Percentiles rank a stretch among this genome's conserved stretches.
Evolutionary conservation across 192 early-diverging fungal species (phyloP).

Genomic region (Coemansia nantahalensis): DNA sequence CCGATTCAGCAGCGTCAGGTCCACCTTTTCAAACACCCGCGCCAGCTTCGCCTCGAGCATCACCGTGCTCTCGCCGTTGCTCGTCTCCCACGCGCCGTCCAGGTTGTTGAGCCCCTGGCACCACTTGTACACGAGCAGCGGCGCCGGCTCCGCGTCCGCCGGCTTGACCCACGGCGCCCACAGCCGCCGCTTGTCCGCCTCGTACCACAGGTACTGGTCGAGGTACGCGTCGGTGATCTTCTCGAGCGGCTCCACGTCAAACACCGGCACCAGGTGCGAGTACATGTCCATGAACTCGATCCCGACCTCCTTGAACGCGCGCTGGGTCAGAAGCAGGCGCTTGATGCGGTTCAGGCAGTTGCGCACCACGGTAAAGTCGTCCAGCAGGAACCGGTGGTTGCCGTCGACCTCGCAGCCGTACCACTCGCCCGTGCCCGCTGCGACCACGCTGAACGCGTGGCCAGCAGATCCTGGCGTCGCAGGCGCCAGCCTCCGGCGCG

Average conservation of each 20-base stretch:
- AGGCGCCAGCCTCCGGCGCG: slow-evolving; percentile 3
- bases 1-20: slow-evolving; percentile 92
- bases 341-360: slow-evolving; percentile 71
- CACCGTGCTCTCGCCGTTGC: slow-evolving; percentile 88
- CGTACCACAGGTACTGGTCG: slow-evolving; percentile 99
- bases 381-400: slow-evolving; percentile 34
- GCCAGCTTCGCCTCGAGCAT: slow-evolving; percentile 94
- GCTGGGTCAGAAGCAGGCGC: slow-evolving; percentile 91
- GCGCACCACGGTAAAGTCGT: slow-evolving; percentile 27
- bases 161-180: slow-evolving; percentile 99
- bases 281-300: slow-evolving; percentile 99
- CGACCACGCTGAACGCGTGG: slow-evolving; percentile 7
- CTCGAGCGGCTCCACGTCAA: slow-evolving; percentile 98
- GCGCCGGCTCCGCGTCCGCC: slow-evolving; percentile 93
- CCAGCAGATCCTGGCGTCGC: not conserved
- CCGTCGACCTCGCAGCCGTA: slow-evolving; percentile 55
- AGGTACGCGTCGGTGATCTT: slow-evolving; percentile 99
- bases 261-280: slow-evolving; percentile 94
- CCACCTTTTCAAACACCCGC: slow-evolving; percentile 95
- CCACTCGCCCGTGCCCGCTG: slow-evolving; percentile 18
- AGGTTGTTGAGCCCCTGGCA: slow-evolving; percentile 99
- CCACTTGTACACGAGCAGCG: slow-evolving; percentile 96
- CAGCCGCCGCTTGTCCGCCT: slow-evolving; percentile 94
- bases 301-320: slow-evolving; percentile 98
- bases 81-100: slow-evolving; percentile 91